Base-by-base conservation (phyloP, 352 stramenopile species). In the Globisporangium abappressorium region DNA sequence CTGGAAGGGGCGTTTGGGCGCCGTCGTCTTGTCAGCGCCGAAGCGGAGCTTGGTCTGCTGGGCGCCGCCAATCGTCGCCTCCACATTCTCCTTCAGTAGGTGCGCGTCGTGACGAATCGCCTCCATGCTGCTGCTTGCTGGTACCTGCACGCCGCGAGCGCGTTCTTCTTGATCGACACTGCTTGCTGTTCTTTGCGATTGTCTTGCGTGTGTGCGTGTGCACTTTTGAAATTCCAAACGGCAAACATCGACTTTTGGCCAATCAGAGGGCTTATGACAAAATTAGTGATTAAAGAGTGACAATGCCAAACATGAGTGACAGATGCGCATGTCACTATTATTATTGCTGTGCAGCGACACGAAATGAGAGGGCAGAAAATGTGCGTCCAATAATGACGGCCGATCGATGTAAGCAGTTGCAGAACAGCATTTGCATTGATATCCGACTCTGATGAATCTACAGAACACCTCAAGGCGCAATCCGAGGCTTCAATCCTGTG, bases 81-180 rank as follows among this genome's bases (percentile, higher is more conserved):
- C 77, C 65, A 90, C 73, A 69, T 93, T 93, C 75, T 93, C 85
- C 66, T 93, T 93, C 62, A 91, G 82, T 49, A 82, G 73, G 34
- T 85, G 63, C 14, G 76, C 70, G 11, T 60, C 68, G 18, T 65
- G 58, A 12, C 41, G 58, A 26, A 89, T 61, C 56, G 80, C 74
- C 62, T 90, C 81, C 82, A 92, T 93, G 54, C 36, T 67, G 49
- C 15, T 54, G 34, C 24, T 58, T 22, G 47, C 47, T n/a, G 43
- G 36, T 43, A 12, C 7, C 28, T 46, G n/a, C 64, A 53, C 57
- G 38, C 34, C 51, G 30, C 60, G 8, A n/a, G 49, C 55, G 33
- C 30, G 53, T 56, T 34, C 30, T 58, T 46, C 30, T 11, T 66
- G 20, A 15, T 22, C 11, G 5, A 22, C 9, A 30, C 51, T 57